phyloP scores from a whole-genome alignment of 2,329 filamentous ascomycete genomes.

The Ploettnerulaceae sp. region DNA sequence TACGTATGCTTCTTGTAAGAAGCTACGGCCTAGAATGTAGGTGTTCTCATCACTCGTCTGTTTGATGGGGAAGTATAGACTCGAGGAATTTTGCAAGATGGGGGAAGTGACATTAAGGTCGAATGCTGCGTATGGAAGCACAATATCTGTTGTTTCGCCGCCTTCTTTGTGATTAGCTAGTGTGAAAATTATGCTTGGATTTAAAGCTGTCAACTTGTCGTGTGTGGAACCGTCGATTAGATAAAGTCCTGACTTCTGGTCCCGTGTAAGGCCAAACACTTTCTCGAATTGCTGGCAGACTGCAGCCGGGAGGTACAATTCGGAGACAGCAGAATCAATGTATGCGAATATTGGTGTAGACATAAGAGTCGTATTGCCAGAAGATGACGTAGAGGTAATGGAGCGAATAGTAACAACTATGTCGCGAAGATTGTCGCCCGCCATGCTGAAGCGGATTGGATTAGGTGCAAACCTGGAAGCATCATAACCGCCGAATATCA shows the following conservation, averaged over 20 bases:
- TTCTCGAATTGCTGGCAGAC: slow-evolving; percentile 34
- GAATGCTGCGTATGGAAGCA: slow-evolving; percentile 29
- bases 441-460: slow-evolving; percentile 37
- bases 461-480: slow-evolving; percentile 37
- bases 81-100: slow-evolving; percentile 17
- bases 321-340: slow-evolving; percentile 34
- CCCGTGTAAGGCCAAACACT: slow-evolving; percentile 33
- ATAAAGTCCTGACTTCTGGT: slow-evolving; percentile 31
- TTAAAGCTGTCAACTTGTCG: slow-evolving; percentile 22
- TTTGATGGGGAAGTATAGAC: slow-evolving; percentile 29
- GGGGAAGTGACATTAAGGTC: slow-evolving; percentile 25
- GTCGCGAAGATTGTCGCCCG: slow-evolving; percentile 37
- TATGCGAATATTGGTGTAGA: slow-evolving; percentile 22
- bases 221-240: slow-evolving; percentile 31
- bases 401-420: slow-evolving; percentile 37
- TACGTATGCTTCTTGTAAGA: slow-evolving; percentile 32
- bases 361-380: slow-evolving; percentile 24
- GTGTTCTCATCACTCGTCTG: slow-evolving; percentile 19
- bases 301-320: slow-evolving; percentile 34
- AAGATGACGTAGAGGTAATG: slow-evolving; percentile 31
- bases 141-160: slow-evolving; percentile 22
- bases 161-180: slow-evolving; percentile 22
- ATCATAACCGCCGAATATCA: slow-evolving; percentile 41
- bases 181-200: slow-evolving; percentile 32
- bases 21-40: slow-evolving; percentile 29